Percentiles rank a stretch among this genome's conserved stretches.
These are phyloP conservation scores for Crithidia brevicula DNA, from an alignment of 208 protist genomes.

Conservation along the genomic window DNA sequence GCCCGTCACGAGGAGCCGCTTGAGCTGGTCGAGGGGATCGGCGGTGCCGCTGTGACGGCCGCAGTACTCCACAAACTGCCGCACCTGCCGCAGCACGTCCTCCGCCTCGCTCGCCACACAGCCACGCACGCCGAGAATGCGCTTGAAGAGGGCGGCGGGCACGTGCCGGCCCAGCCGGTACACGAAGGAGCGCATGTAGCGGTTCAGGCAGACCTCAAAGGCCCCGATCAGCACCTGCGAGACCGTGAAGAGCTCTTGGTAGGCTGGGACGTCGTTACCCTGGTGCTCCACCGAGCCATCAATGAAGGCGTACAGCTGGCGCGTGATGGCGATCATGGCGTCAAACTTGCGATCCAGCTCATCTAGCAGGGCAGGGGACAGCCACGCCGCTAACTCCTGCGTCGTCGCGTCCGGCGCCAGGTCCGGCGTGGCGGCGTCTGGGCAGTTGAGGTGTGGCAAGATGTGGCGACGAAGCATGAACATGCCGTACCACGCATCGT, in stretches of 20 bases:
- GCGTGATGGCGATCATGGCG: slow-evolving; percentile 94
- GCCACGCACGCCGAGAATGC: slow-evolving; percentile 41
- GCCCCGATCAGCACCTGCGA: slow-evolving; percentile 93
- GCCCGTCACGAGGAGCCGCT: slow-evolving; percentile 82
- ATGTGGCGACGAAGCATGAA: slow-evolving; percentile 90
- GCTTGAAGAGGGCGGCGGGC: slow-evolving; percentile 55
- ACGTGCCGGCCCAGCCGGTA: slow-evolving; percentile 66
- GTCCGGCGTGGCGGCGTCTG: slow-evolving; percentile 61
- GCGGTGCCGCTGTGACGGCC: slow-evolving; percentile 32
- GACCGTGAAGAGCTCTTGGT: slow-evolving; percentile 97
- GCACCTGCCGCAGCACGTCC: slow-evolving; percentile 56
- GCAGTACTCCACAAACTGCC: slow-evolving; percentile 62
- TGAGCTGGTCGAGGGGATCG: slow-evolving; percentile 62
- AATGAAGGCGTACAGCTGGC: slow-evolving; percentile 96
- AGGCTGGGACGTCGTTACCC: slow-evolving; percentile 95
- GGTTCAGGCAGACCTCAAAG: slow-evolving; percentile 90
- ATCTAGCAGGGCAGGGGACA: slow-evolving; percentile 57
- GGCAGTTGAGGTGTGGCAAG: slow-evolving; percentile 85
- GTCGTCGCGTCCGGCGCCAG: slow-evolving; percentile 57
- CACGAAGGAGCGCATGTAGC: slow-evolving; percentile 54
- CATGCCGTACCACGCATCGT: slow-evolving; percentile 92
- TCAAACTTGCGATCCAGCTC: slow-evolving; percentile 96
- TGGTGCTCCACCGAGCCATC: slow-evolving; percentile 90
- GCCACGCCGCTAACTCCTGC: slow-evolving; percentile 54
- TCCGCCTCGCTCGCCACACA: slow-evolving; percentile 19